Evolutionary conservation across 257 asterid species (phyloP).

Genomic region (Fraxinus excelsior): DNA sequence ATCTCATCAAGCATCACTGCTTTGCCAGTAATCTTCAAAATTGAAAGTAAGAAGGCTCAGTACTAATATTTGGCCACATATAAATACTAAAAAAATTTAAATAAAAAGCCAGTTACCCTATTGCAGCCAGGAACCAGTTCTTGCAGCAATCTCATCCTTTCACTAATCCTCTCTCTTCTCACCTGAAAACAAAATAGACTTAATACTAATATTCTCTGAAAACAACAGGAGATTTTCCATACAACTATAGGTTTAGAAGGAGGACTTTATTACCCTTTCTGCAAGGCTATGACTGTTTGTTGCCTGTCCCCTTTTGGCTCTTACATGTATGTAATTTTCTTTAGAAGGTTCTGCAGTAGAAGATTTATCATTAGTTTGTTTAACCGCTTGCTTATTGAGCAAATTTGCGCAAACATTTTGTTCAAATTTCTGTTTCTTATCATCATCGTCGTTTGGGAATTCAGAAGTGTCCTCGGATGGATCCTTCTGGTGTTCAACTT

Average conservation of each 20-base stretch:
- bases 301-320: conserved; percentile 95
- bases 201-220: conserved; percentile 8
- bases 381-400: conserved; percentile 47
- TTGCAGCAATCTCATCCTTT: conserved; percentile 92
- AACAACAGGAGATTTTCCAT: neutral
- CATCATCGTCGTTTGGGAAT: conserved; percentile 48
- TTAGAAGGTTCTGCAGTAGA: conserved; percentile 60
- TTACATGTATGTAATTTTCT: conserved; percentile 76
- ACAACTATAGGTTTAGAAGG: neutral
- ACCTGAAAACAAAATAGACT: conserved; percentile 44
- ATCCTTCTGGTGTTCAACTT: conserved; percentile 55
- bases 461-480: conserved; percentile 49
- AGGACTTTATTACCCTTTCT: conserved; percentile 72
- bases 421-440: conserved; percentile 42
- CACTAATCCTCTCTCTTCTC: conserved; percentile 91
- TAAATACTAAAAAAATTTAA: neutral
- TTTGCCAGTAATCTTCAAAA: conserved; percentile 81
- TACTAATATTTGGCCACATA: neutral
- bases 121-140: conserved; percentile 97
- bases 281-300: conserved; percentile 97
- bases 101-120: conserved; percentile 47
- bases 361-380: conserved; percentile 55
- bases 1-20: conserved; percentile 99
- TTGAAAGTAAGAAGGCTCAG: conserved; percentile 13
- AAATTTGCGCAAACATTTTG: conserved; percentile 37